These are phyloP conservation scores for Fusarium xyrophilum DNA, from an alignment of 2,329 filamentous ascomycete genomes.

Conservation along the genomic window DNA sequence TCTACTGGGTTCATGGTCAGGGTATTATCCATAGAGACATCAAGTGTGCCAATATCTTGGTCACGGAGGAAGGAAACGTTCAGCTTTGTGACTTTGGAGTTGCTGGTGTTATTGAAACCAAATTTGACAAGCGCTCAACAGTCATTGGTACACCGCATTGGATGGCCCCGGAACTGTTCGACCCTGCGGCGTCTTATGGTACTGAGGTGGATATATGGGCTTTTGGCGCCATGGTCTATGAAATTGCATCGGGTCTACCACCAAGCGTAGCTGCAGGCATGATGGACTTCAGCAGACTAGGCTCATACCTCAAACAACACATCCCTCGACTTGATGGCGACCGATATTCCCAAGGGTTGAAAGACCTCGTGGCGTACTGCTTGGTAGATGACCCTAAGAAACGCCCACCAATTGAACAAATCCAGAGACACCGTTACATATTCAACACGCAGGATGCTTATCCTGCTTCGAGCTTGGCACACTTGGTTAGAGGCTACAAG, in stretches of 20 bases:
- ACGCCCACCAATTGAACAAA: slow-evolving; percentile 72
- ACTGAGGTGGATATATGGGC: slow-evolving; percentile 85
- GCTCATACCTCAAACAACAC: slow-evolving; percentile 64
- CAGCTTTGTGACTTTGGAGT: slow-evolving; percentile 88
- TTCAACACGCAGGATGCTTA: slow-evolving; percentile 66
- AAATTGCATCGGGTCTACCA: slow-evolving; percentile 79
- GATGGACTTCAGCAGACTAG: slow-evolving; percentile 56
- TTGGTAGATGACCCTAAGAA: slow-evolving; percentile 71
- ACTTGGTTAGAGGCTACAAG: slow-evolving; percentile 75
- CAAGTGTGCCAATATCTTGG: slow-evolving; percentile 80
- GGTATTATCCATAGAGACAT: slow-evolving; percentile 76
- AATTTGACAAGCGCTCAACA: slow-evolving; percentile 78
- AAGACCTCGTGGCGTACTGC: slow-evolving; percentile 75
- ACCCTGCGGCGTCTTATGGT: slow-evolving; percentile 68
- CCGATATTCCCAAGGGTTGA: slow-evolving; percentile 72
- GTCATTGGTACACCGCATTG: slow-evolving; percentile 85
- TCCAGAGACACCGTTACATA: slow-evolving; percentile 75
- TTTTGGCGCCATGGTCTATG: slow-evolving; percentile 80
- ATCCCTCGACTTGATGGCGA: slow-evolving; percentile 74
- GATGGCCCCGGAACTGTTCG: slow-evolving; percentile 84
- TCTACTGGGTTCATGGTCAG: slow-evolving; percentile 71
- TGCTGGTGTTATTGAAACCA: slow-evolving; percentile 76
- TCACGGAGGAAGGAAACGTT: slow-evolving; percentile 77
- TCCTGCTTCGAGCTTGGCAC: slow-evolving; percentile 68
- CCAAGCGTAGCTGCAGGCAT: slow-evolving; percentile 68